Evolutionary conservation across 257 asterid genomes (phyloP).

Genomic region (Plantago major): DNA sequence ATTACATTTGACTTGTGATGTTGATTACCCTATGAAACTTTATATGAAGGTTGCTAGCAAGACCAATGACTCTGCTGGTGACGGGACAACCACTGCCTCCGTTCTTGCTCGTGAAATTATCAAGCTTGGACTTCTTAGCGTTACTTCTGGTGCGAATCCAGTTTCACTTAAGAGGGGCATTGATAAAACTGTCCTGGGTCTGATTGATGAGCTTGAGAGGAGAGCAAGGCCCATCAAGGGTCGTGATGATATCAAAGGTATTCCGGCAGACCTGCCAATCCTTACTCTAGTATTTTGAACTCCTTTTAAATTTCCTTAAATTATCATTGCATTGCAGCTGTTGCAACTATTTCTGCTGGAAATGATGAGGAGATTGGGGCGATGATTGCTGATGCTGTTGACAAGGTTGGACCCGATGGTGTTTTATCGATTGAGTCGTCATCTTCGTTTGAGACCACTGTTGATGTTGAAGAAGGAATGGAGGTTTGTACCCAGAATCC

Average conservation of each 20-base stretch:
- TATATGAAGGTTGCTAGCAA: conserved; percentile 86
- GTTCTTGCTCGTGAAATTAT: conserved; percentile 96
- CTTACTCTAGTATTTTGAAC: neutral
- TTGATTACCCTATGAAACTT: conserved; percentile 16
- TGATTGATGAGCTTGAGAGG: conserved; percentile 77
- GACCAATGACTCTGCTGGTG: conserved; percentile 99
- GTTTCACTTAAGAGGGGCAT: conserved; percentile 91
- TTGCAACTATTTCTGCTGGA: conserved; percentile 90
- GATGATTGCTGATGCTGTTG: conserved; percentile 95
- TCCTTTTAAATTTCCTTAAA: neutral
- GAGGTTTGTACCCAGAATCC: conserved; percentile 48
- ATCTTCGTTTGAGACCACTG: conserved; percentile 91
- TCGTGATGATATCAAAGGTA: conserved; percentile 86
- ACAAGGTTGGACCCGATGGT: conserved; percentile 99
- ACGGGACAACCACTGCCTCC: conserved; percentile 94
- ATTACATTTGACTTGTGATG: neutral
- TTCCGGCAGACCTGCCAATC: neutral
- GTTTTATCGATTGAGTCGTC: conserved; percentile 96
- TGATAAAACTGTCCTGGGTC: conserved; percentile 75
- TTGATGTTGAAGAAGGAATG: conserved; percentile 98
- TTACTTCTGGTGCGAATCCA: conserved; percentile 95
- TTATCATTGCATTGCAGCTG: conserved; percentile 45
- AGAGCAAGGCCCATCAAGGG: conserved; percentile 95
- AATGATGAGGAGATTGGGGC: conserved; percentile 79
- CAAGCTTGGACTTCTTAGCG: conserved; percentile 85